A percentile compares a stretch with the other conserved stretches of the same genome.
These are phyloP conservation scores for Zymoseptoria pseudotritici DNA, from an alignment of 2,329 filamentous ascomycete genomes.

Conservation along the genomic window DNA sequence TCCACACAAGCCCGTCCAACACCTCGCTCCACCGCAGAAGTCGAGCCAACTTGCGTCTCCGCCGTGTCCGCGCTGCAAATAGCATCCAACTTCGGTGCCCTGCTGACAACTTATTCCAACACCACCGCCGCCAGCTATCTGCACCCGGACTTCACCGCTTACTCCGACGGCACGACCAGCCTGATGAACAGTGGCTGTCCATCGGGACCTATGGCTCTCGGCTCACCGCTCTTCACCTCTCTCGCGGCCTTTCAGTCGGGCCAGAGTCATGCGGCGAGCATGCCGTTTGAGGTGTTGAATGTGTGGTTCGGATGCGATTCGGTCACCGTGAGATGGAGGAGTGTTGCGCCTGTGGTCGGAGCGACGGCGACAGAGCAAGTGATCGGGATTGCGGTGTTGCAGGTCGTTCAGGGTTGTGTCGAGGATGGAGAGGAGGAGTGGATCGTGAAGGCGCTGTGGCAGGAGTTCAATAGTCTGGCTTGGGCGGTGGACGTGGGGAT, in stretches of 20 bases:
- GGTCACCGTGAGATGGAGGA: conserved; percentile 26
- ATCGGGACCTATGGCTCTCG: conserved; percentile 17
- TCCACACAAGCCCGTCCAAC: neutral
- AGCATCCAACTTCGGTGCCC: conserved; percentile 24
- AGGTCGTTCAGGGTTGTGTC: conserved; percentile 11
- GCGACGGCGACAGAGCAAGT: conserved; percentile 17
- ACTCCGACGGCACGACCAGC: conserved; percentile 26
- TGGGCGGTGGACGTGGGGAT: conserved; percentile 24
- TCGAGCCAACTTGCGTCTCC: conserved; percentile 21
- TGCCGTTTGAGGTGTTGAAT: conserved; percentile 28
- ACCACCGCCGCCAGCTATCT: conserved; percentile 18
- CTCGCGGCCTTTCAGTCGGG: conserved; percentile 23
- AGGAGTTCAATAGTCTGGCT: conserved; percentile 26
- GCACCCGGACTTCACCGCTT: conserved; percentile 23
- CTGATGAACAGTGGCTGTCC: conserved; percentile 26
- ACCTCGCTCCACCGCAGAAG: neutral
- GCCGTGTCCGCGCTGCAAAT: conserved; percentile 19
- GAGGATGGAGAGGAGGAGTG: conserved; percentile 17
- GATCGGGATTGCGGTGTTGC: conserved; percentile 24
- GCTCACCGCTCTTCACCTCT: conserved; percentile 21
- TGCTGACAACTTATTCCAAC: conserved; percentile 26
- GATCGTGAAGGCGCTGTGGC: conserved; percentile 26
- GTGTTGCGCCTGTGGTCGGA: conserved; percentile 12
- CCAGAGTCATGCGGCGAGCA: conserved; percentile 24
- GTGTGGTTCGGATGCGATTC: conserved; percentile 28